phyloP scores from a whole-genome alignment of 805 yeast species.

The Candida arabinofermentans region DNA sequence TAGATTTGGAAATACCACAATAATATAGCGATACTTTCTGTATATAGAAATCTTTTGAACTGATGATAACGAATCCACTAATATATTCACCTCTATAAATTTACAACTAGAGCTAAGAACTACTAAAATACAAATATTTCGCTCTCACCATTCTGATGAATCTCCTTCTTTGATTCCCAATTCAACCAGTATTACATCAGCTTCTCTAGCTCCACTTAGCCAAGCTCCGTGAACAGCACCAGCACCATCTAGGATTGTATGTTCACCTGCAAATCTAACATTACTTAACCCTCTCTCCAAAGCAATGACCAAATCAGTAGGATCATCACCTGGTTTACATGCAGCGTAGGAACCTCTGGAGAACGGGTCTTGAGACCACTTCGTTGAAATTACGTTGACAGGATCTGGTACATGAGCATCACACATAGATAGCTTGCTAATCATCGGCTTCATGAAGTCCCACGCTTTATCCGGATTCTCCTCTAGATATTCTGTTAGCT shows the following conservation, averaged over 20 bases:
- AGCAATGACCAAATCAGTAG: constrained; percentile 58
- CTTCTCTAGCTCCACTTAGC: constrained; percentile 50
- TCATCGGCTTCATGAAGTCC: constrained; percentile 53
- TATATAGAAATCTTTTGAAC: neutral
- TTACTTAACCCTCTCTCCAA: constrained; percentile 54
- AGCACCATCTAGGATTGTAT: constrained; percentile 78
- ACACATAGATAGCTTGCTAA: constrained; percentile 20
- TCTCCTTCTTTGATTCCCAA: constrained; percentile 30
- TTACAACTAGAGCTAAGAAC: neutral
- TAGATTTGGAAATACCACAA: constrained; percentile 15
- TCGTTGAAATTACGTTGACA: constrained; percentile 44
- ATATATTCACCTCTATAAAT: neutral
- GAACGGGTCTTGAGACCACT: constrained; percentile 80
- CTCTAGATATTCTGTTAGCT: constrained; percentile 61
- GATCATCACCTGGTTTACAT: constrained; percentile 63
- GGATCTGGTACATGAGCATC: constrained; percentile 28
- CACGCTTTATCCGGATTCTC: constrained; percentile 49
- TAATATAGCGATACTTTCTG: neutral
- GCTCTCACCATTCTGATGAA: constrained; percentile 30
- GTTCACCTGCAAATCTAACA: constrained; percentile 88
- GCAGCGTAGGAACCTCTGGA: constrained; percentile 82
- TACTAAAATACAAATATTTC: neutral
- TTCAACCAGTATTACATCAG: constrained; percentile 18
- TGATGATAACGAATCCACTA: neutral
- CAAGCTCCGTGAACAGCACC: constrained; percentile 95